A percentile compares a stretch with the other conserved stretches of the same genome.
Evolutionary conservation across 1,139 yeast species (phyloP).

Genomic region (Pichia sp.): DNA sequence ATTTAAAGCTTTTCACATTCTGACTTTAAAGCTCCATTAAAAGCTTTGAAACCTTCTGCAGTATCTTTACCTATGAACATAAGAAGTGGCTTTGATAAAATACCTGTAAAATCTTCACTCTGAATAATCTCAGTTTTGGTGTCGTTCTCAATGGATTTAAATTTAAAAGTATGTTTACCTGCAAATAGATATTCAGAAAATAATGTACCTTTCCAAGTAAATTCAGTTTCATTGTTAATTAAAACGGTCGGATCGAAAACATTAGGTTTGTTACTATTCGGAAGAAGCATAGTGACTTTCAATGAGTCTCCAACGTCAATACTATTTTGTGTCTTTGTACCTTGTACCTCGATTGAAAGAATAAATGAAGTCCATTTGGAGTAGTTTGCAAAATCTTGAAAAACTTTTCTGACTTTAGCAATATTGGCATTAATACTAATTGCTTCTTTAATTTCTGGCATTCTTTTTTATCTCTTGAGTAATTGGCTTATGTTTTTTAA

Average conservation of each 20-base stretch:
- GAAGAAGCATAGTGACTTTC: not conserved
- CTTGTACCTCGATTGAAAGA: not conserved
- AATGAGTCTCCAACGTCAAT: not conserved
- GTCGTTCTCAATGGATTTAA: not conserved
- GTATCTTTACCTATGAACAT: conserved; percentile 3
- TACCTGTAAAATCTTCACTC: not conserved
- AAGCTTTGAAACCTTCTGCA: conserved; percentile 1
- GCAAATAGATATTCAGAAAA: not conserved
- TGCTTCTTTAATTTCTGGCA: not conserved
- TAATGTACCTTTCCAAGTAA: conserved; percentile 1
- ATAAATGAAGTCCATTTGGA: not conserved
- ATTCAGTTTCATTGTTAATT: not conserved
- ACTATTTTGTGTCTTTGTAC: not conserved
- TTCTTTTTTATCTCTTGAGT: too few relatives aligned
- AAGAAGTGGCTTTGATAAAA: conserved; percentile 1
- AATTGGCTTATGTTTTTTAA: too few relatives aligned
- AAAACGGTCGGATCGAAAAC: not conserved
- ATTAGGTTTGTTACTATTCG: not conserved
- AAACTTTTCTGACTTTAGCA: not conserved
- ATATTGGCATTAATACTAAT: not conserved
- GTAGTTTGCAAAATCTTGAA: not conserved
- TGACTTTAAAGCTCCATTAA: conserved; percentile 3
- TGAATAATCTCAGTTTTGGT: conserved; percentile 2
- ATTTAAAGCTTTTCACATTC: not conserved
- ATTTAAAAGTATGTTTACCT: conserved; percentile 3